Evolutionary conservation across 2,329 filamentous ascomycete genomes (phyloP), one percentile per base, ranked within the genome.

Genomic region (Volutella citrinella): DNA sequence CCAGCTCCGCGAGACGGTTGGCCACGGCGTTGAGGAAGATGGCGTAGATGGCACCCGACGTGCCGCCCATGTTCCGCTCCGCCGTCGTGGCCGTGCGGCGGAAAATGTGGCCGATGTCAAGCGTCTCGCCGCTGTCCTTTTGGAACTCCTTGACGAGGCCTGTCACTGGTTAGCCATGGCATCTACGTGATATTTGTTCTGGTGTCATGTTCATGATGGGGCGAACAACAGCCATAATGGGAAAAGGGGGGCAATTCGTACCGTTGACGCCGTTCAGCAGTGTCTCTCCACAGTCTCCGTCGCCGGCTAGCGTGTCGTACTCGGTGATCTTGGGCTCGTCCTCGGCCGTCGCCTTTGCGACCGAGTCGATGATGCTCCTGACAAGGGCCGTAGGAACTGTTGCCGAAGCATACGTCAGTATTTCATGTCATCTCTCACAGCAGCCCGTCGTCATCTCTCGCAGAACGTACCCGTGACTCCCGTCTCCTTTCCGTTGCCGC

Each of bases 1-100:
- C 27, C 11, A 46, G 26, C 9, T 48, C 23, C 2, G 30, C 19
- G 2, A 57, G 46, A 6, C 51, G 43, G 35, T 48, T 74, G 15
- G 78, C 75, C 5, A 88, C 70, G 0, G 84, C 78, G 51, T 87
- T 87, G 30, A 89, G 64, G 66, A 86, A 88, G 47, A 89, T 89
- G 35, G 82, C 79, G 57, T 86, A 87, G 35, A 87, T 73, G 16
- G 83, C 84, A n/a, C 83, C 83, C 2, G 79, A 84, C 4, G 83
- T 87, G 30, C 84, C 84, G 49, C 86, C 84, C 82, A 87, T 87
- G 38, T 67, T 76, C 24, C 72, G 74, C 56, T 87, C 83, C 17
- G 51, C 51, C 1, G 44, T 45, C 8, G 32, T 40, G 12, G 48
- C 48, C 3, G 43, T 51, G 9, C 47, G 43, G 7, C 48, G 39